Evolutionary conservation across 129 eudicot species (phyloP), one percentile per base, ranked within the genome.

Genomic region (Artemisia tridentata): DNA sequence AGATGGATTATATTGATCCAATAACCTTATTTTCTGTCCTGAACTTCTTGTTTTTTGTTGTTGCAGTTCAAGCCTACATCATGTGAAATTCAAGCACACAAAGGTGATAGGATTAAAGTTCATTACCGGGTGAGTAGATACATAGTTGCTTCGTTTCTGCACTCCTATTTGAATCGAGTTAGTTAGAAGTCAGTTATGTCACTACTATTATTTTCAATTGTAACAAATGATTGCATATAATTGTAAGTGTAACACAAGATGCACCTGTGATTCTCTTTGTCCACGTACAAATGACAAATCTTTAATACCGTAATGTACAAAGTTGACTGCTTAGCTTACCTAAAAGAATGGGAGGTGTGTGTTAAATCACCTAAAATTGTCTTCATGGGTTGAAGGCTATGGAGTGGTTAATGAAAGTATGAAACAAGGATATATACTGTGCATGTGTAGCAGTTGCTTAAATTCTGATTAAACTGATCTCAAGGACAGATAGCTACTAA

Each of bases 81-180:
- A 31, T 95, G 99, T 81, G 88, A 77, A 17, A 77, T 95, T 78
- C 88, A 95, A 76, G 99, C 99, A 67, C 99, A 95, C 82, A 95
- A 90, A 72, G 99, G 99, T 60, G 97, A 95, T 58, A 85, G 67
- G 56, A 25, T 95, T 50, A 86, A 83, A 86, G 99, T 95, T 69
- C 99, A 95, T 77, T 95, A 95, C 69, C 81, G 96, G 93, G 99
- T 90, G 55, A 88, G 97, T 75, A 55, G 59, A 84, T 38, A 41
- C 48, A 21, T 55, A 69, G 45, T 76, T 63, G 18, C 47, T 72
- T 59, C 52, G 46, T 55, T 31, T 69, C 16, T 3, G n/a, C 10
- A 27, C 11, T 16, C 11, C 38, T 47, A 27, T 79, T 7, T 49
- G 1, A 51, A 19, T 18, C 64, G 3, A 5, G 62, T 21, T 69